A percentile compares a stretch with the other conserved stretches of the same genome.
Evolutionary conservation across 164 flowering plant species (phyloP).

Genomic region (Amborella trichopoda): DNA sequence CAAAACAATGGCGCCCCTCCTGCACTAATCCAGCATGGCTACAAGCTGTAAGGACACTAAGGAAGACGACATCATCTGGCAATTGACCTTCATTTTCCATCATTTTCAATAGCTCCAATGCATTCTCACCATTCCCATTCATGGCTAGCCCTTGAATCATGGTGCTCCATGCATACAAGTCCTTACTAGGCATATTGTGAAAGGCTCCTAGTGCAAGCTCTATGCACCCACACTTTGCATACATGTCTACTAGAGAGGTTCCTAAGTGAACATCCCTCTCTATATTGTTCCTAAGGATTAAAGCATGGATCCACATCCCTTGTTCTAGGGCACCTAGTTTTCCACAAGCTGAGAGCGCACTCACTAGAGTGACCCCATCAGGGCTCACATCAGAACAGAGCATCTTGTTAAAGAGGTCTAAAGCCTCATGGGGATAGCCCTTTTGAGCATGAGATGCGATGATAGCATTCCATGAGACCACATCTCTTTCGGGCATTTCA

Average conservation of each 20-base stretch:
- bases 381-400: conserved; percentile 7
- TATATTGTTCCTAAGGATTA: conserved; percentile 22
- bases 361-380: conserved; percentile 24
- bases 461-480: conserved; percentile 38
- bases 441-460: conserved; percentile 25
- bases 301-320: conserved; percentile 35
- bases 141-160: conserved; percentile 8
- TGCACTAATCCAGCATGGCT: conserved; percentile 13
- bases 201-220: neutral
- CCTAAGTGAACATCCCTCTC: conserved; percentile 7
- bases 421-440: conserved; percentile 13
- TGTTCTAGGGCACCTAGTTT: conserved; percentile 20
- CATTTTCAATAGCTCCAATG: conserved; percentile 2
- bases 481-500: conserved; percentile 20
- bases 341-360: conserved; percentile 27
- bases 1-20: conserved; percentile 4
- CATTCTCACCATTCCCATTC: conserved; percentile 5
- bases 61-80: conserved; percentile 10
- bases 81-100: neutral
- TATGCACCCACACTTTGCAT: conserved; percentile 7
- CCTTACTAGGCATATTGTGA: conserved; percentile 1
- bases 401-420: conserved; percentile 19
- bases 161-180: conserved; percentile 12
- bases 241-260: conserved; percentile 10
- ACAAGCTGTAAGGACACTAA: conserved; percentile 6